These are phyloP conservation scores for Morella rubra DNA, from an alignment of 306 rosid species.

Conservation along the genomic window DNA sequence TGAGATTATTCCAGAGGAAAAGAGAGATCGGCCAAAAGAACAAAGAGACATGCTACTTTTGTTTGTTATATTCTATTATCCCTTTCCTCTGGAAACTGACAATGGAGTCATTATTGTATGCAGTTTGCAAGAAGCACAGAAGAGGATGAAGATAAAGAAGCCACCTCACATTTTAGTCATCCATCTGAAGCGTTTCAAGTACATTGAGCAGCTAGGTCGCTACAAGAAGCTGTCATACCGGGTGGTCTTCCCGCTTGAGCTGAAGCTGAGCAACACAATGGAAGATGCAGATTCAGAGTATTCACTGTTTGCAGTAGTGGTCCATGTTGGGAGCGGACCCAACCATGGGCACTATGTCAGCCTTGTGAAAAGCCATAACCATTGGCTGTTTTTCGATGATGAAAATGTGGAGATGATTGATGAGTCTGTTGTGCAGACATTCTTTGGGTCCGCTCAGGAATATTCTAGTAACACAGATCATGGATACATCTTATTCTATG, in stretches of 20 bases:
- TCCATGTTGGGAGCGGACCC: slow-evolving; percentile 97
- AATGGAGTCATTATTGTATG: slow-evolving; percentile 32
- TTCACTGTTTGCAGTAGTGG: slow-evolving; percentile 94
- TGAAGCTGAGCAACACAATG: slow-evolving; percentile 89
- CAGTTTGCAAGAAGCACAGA: slow-evolving; percentile 99
- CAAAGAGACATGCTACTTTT: background rate
- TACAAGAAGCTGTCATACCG: slow-evolving; percentile 91
- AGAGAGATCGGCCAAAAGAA: background rate
- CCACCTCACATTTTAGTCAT: slow-evolving; percentile 93
- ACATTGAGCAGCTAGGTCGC: slow-evolving; percentile 95
- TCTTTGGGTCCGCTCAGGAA: slow-evolving; percentile 98
- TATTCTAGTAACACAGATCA: slow-evolving; percentile 95
- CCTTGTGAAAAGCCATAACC: slow-evolving; percentile 99
- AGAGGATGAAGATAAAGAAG: slow-evolving; percentile 99
- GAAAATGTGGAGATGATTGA: slow-evolving; percentile 99
- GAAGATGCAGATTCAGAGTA: slow-evolving; percentile 89
- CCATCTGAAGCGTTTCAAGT: slow-evolving; percentile 97
- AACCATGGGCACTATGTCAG: slow-evolving; percentile 98
- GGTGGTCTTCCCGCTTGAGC: slow-evolving; percentile 94
- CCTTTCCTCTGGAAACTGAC: slow-evolving; percentile 10
- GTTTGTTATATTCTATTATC: slow-evolving; percentile 12
- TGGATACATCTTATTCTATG: slow-evolving; percentile 96
- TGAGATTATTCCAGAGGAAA: background rate
- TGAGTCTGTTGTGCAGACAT: slow-evolving; percentile 96
- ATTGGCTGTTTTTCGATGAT: slow-evolving; percentile 97